phyloP scores from a whole-genome alignment of 306 rosid species.

The Quillaja saponaria region DNA sequence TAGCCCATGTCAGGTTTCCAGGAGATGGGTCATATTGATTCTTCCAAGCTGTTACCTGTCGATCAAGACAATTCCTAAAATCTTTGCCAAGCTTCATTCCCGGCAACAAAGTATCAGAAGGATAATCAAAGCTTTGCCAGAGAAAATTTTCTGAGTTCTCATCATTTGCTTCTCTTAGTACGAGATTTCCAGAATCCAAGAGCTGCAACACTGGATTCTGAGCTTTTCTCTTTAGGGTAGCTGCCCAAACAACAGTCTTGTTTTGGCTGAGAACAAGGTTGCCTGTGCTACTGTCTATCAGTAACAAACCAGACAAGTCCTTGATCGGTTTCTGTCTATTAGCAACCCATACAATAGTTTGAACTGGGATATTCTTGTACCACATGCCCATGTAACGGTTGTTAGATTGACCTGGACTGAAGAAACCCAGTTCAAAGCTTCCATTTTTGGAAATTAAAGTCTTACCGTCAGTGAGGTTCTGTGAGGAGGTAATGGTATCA shows the following conservation, averaged over 20 bases:
- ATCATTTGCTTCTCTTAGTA: constrained; percentile 27
- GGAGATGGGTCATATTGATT: constrained; percentile 49
- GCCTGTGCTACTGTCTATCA: constrained; percentile 24
- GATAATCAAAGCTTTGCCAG: constrained; percentile 65
- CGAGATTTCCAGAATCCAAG: constrained; percentile 41
- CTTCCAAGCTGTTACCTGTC: constrained; percentile 53
- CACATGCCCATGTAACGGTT: constrained; percentile 51
- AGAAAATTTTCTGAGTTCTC: constrained; percentile 4
- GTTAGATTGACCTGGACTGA: constrained; percentile 47
- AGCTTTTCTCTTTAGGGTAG: background rate
- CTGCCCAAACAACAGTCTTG: constrained; percentile 12
- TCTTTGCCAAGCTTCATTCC: constrained; percentile 53
- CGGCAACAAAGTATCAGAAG: constrained; percentile 46
- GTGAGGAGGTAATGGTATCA: constrained; percentile 32
- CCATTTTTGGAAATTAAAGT: constrained; percentile 45
- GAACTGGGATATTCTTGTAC: constrained; percentile 36
- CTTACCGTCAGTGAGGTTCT: constrained; percentile 32
- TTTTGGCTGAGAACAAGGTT: constrained; percentile 36
- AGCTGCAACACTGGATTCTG: constrained; percentile 32
- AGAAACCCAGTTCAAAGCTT: constrained; percentile 56
- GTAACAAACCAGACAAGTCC: constrained; percentile 35
- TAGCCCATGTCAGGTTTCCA: constrained; percentile 30
- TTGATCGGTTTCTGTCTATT: constrained; percentile 42
- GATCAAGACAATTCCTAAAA: constrained; percentile 23
- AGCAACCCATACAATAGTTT: no score